Evolutionary conservation across 371 early-diverging fungal genomes (phyloP).

Genomic region (Mucor velutinosus): DNA sequence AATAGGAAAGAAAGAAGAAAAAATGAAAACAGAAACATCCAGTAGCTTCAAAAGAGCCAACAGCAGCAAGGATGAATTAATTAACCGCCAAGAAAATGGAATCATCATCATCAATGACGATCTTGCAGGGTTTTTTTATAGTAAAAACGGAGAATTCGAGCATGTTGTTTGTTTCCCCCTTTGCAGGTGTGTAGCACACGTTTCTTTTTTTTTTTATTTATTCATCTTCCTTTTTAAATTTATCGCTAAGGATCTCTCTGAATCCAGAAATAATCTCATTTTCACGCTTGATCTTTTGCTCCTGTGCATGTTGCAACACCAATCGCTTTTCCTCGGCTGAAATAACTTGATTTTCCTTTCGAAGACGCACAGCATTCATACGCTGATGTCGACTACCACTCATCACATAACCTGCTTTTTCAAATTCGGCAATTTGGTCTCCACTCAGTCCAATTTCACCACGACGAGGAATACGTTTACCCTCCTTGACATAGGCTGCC

Average conservation of each 20-base stretch:
- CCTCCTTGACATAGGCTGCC: constrained; percentile 81
- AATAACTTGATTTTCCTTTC: constrained; percentile 94
- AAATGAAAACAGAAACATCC: neutral
- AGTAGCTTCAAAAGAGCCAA: neutral
- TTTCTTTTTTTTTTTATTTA: neutral
- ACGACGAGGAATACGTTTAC: constrained; percentile 95
- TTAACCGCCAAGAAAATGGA: constrained; percentile 4
- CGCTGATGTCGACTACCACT: constrained; percentile 90
- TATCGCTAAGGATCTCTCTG: constrained; percentile 65
- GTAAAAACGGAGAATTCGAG: constrained; percentile 2
- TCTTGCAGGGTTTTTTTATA: neutral
- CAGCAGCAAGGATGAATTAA: constrained; percentile 3
- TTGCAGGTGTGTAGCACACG: neutral
- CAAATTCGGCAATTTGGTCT: constrained; percentile 82
- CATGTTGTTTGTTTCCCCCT: constrained; percentile 5
- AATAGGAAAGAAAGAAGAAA: neutral
- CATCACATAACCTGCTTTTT: constrained; percentile 95
- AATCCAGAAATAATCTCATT: constrained; percentile 87
- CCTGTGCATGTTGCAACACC: constrained; percentile 77
- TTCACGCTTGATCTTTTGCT: constrained; percentile 87
- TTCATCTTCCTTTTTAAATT: constrained; percentile 37
- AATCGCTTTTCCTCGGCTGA: constrained; percentile 86
- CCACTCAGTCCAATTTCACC: constrained; percentile 94
- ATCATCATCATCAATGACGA: constrained; percentile 1
- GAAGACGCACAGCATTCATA: constrained; percentile 95